A percentile compares a stretch with the other conserved stretches of the same genome.
These are phyloP conservation scores for Hippophae rhamnoides DNA, from an alignment of 306 rosid genomes.

Conservation along the genomic window DNA sequence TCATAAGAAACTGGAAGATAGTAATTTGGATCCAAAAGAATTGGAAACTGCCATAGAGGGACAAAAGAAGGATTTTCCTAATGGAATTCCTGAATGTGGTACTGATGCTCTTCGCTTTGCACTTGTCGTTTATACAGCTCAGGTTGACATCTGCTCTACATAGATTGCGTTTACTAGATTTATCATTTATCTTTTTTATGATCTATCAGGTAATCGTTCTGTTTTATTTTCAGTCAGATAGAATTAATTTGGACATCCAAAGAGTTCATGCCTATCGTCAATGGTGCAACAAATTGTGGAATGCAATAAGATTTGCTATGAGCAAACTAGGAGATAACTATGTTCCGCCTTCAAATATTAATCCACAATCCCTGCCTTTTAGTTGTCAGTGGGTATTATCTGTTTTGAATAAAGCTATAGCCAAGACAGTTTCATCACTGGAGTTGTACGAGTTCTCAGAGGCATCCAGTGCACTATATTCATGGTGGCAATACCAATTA, in stretches of 20 bases:
- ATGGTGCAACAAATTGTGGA: constrained; percentile 97
- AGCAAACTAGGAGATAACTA: constrained; percentile 87
- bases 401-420: constrained; percentile 63
- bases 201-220: not conserved
- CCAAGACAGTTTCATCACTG: constrained; percentile 42
- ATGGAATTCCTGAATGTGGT: constrained; percentile 87
- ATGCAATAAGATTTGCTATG: constrained; percentile 85
- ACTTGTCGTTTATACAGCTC: constrained; percentile 86
- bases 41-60: constrained; percentile 70
- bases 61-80: constrained; percentile 81
- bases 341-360: constrained; percentile 43
- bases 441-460: constrained; percentile 67
- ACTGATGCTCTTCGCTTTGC: constrained; percentile 96
- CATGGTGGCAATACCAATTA: constrained; percentile 95
- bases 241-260: constrained; percentile 85
- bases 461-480: constrained; percentile 71
- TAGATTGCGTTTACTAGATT: not conserved
- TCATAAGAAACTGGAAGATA: constrained; percentile 72
- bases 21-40: constrained; percentile 85
- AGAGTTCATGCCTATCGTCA: constrained; percentile 94
- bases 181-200: not conserved
- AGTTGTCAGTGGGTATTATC: constrained; percentile 92
- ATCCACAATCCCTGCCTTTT: constrained; percentile 60
- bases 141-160: constrained; percentile 37
- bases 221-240: constrained; percentile 68